Percentiles rank a stretch among this genome's conserved stretches.
Evolutionary conservation across 441 rosid genomes (phyloP).

Genomic region (Lepidium campestre): DNA sequence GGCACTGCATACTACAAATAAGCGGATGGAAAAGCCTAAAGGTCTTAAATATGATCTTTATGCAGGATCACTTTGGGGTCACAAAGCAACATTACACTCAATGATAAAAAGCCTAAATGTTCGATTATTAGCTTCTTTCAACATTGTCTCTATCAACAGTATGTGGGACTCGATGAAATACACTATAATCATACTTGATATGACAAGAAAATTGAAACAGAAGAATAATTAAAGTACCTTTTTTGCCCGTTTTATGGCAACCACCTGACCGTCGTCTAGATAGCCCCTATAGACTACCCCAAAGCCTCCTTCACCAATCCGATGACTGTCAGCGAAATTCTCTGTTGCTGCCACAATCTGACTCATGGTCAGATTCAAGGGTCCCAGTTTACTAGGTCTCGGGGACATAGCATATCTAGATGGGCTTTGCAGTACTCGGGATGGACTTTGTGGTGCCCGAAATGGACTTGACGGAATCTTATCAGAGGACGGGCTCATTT

Average conservation of each 20-base stretch:
- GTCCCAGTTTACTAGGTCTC: conserved; percentile 52
- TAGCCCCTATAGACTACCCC: conserved; percentile 77
- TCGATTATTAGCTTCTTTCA: not conserved
- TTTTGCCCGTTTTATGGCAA: conserved; percentile 96
- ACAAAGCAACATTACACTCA: not conserved
- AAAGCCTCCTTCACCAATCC: conserved; percentile 86
- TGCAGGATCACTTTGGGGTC: too few species aligned
- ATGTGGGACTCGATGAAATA: not conserved
- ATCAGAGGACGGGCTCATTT: conserved; percentile 50
- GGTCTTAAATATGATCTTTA: too few species aligned
- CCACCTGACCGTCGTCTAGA: conserved; percentile 64
- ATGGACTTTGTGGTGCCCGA: conserved; percentile 46
- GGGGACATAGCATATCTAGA: conserved; percentile 73
- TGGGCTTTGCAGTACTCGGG: conserved; percentile 83
- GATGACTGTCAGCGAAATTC: conserved; percentile 57
- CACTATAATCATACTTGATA: not conserved
- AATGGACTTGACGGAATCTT: conserved; percentile 43
- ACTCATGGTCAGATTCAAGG: conserved; percentile 51
- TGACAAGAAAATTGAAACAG: not conserved
- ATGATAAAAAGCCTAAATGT: not conserved
- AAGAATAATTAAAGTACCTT: conserved; percentile 42
- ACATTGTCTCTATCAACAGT: not conserved
- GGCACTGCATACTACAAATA: not conserved
- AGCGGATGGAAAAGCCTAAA: too few species aligned
- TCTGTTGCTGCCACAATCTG: conserved; percentile 64